Base-by-base conservation (phyloP, 148 eudicot species). In the Polygonum maritimum region DNA sequence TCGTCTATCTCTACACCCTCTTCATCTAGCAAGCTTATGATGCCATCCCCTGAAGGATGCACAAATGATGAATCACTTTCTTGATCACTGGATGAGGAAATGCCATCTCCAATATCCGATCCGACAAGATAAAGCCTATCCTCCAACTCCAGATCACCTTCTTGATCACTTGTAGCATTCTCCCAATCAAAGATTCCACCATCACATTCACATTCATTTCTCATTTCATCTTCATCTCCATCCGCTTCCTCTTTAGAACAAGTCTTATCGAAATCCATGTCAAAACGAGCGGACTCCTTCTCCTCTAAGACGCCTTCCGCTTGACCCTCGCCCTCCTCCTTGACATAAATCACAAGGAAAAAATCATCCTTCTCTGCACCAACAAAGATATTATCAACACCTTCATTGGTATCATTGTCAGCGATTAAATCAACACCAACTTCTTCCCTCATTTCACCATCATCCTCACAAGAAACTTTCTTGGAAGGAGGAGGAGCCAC, bases 131-230 rank as follows among this genome's bases (percentile, higher is more conserved):
- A 74, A 73, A 62, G 31, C 33, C 45, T 18, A 7, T 74, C 94
- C 92, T 91, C 89, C 40, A 63, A 63, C 8, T 85, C 96, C 84
- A 86, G 84, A 57, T 87, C 90, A 12, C 47, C 9, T 44, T 44
- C 47, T 7, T 44, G 47, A 44, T 44, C 47, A 44, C 77, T 76
- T 10, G 63, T 33, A 49, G 74, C 65, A 69, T 55, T 83, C 26
- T 77, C 80, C 51, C 63, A 57, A 11, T 79, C 82, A 40, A 48
- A 69, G 15, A 0, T 48, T 48, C 49, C 49, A 2, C 49, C 49
- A 45, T 76, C 38, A 69, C 55, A 41, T 22, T 18, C 5, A 69
- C 62, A 49, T 26, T 75, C 85, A 16, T 79, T 15, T 51, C 38
- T 19, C 55, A 54, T 69, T 71, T 80, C 69, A 76, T 81, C 78